Evolutionary conservation across 805 yeast species (phyloP).

Genomic region (Diddensiella caesifluorescens): DNA sequence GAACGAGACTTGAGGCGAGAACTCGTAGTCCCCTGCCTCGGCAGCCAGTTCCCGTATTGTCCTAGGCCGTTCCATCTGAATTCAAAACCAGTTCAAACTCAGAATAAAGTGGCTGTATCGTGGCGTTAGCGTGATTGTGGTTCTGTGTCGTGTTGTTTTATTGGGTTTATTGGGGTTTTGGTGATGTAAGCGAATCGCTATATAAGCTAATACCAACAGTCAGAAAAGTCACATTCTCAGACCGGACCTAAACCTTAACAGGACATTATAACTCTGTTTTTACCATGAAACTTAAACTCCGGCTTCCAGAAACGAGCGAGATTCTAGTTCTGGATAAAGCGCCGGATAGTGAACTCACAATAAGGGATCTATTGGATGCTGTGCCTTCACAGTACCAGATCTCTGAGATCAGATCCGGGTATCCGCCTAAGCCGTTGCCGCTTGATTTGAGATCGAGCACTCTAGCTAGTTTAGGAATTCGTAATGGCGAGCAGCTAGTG

Average conservation of each 20-base stretch:
- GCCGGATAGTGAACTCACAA: conserved; percentile 36
- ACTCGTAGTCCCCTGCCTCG: conserved; percentile 52
- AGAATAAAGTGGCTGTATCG: too few relatives aligned
- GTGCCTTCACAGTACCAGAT: conserved; percentile 11
- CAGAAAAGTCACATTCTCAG: too few relatives aligned
- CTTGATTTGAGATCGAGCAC: conserved; percentile 21
- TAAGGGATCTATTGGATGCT: conserved; percentile 32
- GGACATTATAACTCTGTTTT: too few relatives aligned
- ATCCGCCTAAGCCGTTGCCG: conserved; percentile 51
- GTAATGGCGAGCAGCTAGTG: conserved; percentile 55
- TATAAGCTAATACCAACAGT: too few relatives aligned
- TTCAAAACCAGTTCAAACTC: too few relatives aligned
- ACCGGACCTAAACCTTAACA: too few relatives aligned
- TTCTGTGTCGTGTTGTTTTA: too few relatives aligned
- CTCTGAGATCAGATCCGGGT: conserved; percentile 45
- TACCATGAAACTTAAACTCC: conserved; percentile 35
- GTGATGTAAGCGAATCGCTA: too few relatives aligned
- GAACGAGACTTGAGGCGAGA: conserved; percentile 46
- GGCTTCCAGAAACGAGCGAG: conserved; percentile 26
- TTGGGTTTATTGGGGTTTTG: too few relatives aligned
- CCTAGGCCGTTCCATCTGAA: conserved; percentile 17
- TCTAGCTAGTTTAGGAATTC: conserved; percentile 40
- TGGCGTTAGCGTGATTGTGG: too few relatives aligned
- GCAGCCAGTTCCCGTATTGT: conserved; percentile 33
- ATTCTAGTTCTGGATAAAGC: conserved; percentile 36